Base-by-base conservation (phyloP, 2,329 filamentous ascomycete species). In the Botrytis pseudocinerea region DNA sequence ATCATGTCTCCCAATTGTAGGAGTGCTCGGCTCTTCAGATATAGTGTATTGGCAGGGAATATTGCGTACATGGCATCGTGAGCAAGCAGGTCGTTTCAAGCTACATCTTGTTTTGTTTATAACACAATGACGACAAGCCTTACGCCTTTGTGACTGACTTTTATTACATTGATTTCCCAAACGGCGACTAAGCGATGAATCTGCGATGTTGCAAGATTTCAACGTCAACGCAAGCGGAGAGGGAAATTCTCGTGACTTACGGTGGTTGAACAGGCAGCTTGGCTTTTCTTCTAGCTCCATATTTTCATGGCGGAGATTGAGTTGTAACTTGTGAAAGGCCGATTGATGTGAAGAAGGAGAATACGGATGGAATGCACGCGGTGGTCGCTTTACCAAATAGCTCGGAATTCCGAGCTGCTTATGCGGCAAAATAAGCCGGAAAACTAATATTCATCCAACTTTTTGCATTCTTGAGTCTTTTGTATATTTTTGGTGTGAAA, bases 171-270 rank as follows among this genome's bases (percentile, higher is more conserved):
- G 35, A 40, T 61, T 61, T 38, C 40, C 40, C 22, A 40, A 61
- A 61, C 40, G 59, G 25, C 60, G 22, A 62, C 60, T 62, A 4
- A 62, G 60, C 22, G 60, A 62, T 62, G 60, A 62, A 18, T 62
- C 35, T 62, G 35, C 22, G 14, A 59, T 35, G 28, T 35, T 18
- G 16, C 35, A 12, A 32, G n/a, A 14, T 25, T 62, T n/a, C 38
- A 18, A 40, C 25, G 25, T 40, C 25, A 40, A 40, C 14, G 20
- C 14, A 40, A 38, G n/a, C 12, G 22, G 22, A 28, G n/a, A 5
- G 38, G 25, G 38, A 42, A 62, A 18, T 14, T 16, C 35, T 42
- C 12, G 38, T 38, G 60, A 62, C 35, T 62, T n/a, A 42, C 35
- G 35, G 60, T 62, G 35, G 35, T 62, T 42, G 38, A 62, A 42